These are phyloP conservation scores for Vigna hirtella DNA, from an alignment of 306 rosid species.

Conservation along the genomic window DNA sequence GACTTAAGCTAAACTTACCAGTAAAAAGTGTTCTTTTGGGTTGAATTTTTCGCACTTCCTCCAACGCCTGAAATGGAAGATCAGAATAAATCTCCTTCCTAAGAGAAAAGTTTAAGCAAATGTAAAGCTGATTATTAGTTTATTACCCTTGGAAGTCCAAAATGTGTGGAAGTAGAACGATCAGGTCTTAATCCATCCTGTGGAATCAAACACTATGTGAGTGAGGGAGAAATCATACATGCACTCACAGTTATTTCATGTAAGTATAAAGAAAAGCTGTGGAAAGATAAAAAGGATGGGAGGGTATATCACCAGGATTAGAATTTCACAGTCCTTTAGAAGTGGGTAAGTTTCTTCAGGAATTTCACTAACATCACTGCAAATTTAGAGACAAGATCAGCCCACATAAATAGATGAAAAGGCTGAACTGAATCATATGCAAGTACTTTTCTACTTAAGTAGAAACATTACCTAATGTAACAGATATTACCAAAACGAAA, in stretches of 20 bases:
- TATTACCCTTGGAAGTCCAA: constrained; percentile 92
- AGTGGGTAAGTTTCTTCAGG: constrained; percentile 96
- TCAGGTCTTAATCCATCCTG: constrained; percentile 94
- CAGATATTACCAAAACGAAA: constrained; percentile 90
- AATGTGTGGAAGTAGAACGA: constrained; percentile 84
- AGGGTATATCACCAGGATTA: constrained; percentile 69
- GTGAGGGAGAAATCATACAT: constrained; percentile 23
- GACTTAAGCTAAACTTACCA: constrained; percentile 57
- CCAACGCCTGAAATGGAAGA: constrained; percentile 70
- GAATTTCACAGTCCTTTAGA: constrained; percentile 75
- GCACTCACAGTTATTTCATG: constrained; percentile 16
- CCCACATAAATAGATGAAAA: constrained; percentile 29
- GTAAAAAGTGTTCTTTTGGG: constrained; percentile 91
- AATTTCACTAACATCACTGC: constrained; percentile 91
- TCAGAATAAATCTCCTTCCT: constrained; percentile 32
- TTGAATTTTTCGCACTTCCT: constrained; percentile 89
- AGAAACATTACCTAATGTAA: constrained; percentile 84
- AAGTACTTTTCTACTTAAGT: constrained; percentile 2
- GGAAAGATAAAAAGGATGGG: constrained; percentile 15
- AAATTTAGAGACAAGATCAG: constrained; percentile 45
- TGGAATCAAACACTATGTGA: constrained; percentile 42
- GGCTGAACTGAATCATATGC: not conserved
- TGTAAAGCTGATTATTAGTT: constrained; percentile 43
- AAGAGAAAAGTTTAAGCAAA: constrained; percentile 17
- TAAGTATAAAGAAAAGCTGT: not conserved